Evolutionary conservation across 345 rosid genomes (phyloP).

Genomic region (Adansonia digitata): DNA sequence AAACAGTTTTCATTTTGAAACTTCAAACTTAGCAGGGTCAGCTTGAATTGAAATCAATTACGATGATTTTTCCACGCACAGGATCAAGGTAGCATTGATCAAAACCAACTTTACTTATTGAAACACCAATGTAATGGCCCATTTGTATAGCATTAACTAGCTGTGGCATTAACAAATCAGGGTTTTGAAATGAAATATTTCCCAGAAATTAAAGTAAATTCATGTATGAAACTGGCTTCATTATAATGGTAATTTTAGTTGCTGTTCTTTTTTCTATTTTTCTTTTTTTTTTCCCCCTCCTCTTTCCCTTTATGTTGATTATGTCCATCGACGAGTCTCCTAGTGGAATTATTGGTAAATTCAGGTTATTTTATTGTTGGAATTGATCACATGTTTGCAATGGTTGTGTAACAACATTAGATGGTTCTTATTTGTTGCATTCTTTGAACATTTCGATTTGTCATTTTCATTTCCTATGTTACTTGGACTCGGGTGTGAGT

Average conservation of each 20-base stretch:
- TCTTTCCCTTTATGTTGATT: background rate
- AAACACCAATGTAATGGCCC: background rate
- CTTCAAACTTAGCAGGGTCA: constrained; percentile 6
- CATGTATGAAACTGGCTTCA: background rate
- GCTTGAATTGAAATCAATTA: constrained; percentile 1
- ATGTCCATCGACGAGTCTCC: background rate
- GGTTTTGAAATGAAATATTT: background rate
- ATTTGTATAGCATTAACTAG: constrained; percentile 5
- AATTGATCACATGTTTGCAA: too few relatives aligned
- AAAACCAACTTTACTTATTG: too few relatives aligned
- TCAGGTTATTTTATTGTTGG: background rate
- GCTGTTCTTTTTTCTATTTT: too few relatives aligned
- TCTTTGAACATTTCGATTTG: too few relatives aligned
- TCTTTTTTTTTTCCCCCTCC: background rate
- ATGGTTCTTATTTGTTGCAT: too few relatives aligned
- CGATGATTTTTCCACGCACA: background rate
- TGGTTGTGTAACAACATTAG: too few relatives aligned
- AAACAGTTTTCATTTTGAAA: background rate
- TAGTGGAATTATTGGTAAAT: background rate
- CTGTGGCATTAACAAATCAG: background rate
- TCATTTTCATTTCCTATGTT: too few relatives aligned
- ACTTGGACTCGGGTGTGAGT: too few relatives aligned
- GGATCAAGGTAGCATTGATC: too few relatives aligned
- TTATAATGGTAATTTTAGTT: too few relatives aligned
- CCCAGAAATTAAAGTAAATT: background rate